Conservation (phyloP, 2,329 filamentous ascomycete species). For the Neofusicoccum cordaticola region DNA sequence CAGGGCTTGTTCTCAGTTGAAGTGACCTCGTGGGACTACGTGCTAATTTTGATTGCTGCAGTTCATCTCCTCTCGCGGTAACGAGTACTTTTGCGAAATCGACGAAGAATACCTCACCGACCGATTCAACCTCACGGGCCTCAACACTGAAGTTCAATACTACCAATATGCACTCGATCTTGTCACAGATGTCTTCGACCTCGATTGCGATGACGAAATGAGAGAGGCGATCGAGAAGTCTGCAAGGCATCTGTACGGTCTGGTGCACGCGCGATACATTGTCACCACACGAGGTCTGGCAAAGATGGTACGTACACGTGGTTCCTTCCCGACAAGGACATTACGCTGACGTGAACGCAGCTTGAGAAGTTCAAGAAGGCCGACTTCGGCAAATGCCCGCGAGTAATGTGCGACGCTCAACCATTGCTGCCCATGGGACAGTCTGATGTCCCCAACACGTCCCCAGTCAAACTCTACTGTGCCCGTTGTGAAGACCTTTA, state of each 20-base stretch:
- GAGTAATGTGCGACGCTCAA: constrained; percentile 91
- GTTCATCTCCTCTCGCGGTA: constrained; percentile 97
- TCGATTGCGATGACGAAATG: constrained; percentile 98
- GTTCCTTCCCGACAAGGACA: neutral
- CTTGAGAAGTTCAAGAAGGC: constrained; percentile 98
- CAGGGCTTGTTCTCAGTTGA: neutral
- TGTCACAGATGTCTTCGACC: constrained; percentile 96
- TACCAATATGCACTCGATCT: constrained; percentile 98
- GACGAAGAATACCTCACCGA: constrained; percentile 98
- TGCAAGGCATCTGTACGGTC: constrained; percentile 88
- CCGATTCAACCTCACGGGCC: constrained; percentile 93
- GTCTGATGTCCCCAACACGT: constrained; percentile 81
- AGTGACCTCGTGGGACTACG: neutral
- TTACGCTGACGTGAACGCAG: constrained; percentile 45
- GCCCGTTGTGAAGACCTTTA: constrained; percentile 96
- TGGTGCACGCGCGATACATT: constrained; percentile 95
- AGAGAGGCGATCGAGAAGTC: constrained; percentile 97
- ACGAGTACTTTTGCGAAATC: constrained; percentile 99
- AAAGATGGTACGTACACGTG: constrained; percentile 74
- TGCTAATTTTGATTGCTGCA: constrained; percentile 39
- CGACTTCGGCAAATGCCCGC: constrained; percentile 96
- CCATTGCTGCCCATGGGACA: constrained; percentile 93
- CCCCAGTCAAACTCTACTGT: constrained; percentile 96
- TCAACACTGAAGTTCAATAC: constrained; percentile 97
- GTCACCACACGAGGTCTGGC: constrained; percentile 89